These are phyloP conservation scores for Chenopodium berlandieri DNA, from an alignment of 148 eudicot genomes.

Conservation along the genomic window DNA sequence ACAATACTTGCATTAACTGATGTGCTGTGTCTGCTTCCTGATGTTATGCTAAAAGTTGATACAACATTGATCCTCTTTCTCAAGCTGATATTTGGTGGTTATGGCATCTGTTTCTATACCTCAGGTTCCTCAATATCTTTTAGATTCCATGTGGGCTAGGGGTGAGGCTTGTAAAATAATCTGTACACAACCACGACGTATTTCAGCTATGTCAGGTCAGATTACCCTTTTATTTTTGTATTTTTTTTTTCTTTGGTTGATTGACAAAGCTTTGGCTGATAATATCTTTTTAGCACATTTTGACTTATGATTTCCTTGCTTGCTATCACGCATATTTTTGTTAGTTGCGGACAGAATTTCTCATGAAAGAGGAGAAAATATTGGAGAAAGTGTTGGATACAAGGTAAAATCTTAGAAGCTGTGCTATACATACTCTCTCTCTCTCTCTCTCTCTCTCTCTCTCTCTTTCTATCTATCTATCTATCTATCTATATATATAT, in stretches of 20 bases:
- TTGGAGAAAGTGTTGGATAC: constrained; percentile 89
- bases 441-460: neutral
- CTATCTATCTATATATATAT: too few relatives aligned
- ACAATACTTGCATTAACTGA: neutral
- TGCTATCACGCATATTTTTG: constrained; percentile 3
- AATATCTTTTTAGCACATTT: neutral
- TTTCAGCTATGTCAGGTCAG: constrained; percentile 87
- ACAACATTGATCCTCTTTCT: neutral
- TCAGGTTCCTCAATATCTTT: constrained; percentile 90
- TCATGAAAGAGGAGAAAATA: constrained; percentile 76
- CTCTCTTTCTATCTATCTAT: too few relatives aligned
- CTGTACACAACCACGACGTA: constrained; percentile 94
- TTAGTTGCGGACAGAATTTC: constrained; percentile 91
- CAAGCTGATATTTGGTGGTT: neutral
- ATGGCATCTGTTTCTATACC: constrained; percentile 2
- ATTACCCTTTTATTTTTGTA: neutral
- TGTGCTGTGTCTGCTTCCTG: neutral
- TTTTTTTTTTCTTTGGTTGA: neutral
- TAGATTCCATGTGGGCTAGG: constrained; percentile 78
- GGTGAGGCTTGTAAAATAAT: constrained; percentile 82
- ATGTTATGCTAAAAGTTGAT: neutral
- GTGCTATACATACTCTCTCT: neutral
- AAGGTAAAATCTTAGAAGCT: constrained; percentile 46
- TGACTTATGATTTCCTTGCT: neutral
- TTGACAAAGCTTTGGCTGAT: neutral